Evolutionary conservation across 257 asterid species (phyloP), one percentile per base, ranked within the genome.

Genomic region (Solanum lycopersicoides): DNA sequence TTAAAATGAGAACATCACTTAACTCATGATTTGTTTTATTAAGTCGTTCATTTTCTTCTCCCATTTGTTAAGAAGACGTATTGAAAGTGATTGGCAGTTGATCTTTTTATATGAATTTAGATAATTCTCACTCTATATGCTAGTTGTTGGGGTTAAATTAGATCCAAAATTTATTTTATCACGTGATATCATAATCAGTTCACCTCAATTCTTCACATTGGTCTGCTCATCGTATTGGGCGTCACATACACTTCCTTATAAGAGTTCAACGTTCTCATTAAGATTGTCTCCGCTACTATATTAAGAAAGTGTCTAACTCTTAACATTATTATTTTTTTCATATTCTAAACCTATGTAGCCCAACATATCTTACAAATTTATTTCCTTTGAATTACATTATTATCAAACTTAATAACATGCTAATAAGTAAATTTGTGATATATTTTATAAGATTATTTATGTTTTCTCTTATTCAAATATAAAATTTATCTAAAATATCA

Each of bases 101-200:
- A 0, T 56, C 0, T 56, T 56, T 4, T 56, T 56, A 7, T 3
- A 18, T 18, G 3, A 11, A 56, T 0, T 2, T 56, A 12, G 1
- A 20, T 0, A 20, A 56, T 56, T 7, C 2, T 56, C 4, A 56
- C 2, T 56, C 7, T 18, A 56, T 56, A 20, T 56, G 25, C 0
- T 56, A 56, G 2, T 20, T 18, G 5, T 56, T 56, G 5, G 12
- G 0, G 9, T 20, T 56, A 5, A 56, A 20, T 56, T 56, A 56
- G 25, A 20, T 4, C 0, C 12, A 20, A 56, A 0, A 56, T 7
- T 56, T 1, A 56, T 20, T 20, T 56, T 56, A 56, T 56, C 9
- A 7, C 4, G 25, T 56, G 4, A 20, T 20, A 20, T 56, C 25
- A 56, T 9, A 56, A 11, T 3, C 2, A 12, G 5, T 11, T 3